Evolutionary conservation across 805 yeast species (phyloP), one percentile per base, ranked within the genome.

Genomic region (Cyberlindnera nakhonratchasimensis): DNA sequence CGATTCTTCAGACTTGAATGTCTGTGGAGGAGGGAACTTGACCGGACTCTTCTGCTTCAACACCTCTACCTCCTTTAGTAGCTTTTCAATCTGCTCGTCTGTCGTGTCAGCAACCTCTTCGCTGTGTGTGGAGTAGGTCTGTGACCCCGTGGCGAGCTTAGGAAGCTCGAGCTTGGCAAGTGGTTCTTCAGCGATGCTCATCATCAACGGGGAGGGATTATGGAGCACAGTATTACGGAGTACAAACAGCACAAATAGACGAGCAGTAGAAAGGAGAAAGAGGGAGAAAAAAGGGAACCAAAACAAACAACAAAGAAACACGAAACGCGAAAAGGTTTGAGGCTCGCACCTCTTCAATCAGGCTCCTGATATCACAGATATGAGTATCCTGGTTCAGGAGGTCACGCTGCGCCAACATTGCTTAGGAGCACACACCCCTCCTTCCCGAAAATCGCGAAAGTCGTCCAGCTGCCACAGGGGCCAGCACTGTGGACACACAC

Each of bases 31-130:
- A 40, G 41, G 34, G 29, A 42, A 12, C 32, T 44, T 44, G 7
- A 33, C 41, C 2, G 57, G 56, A 24, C 53, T 50, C 12, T 48
- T 31, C 17, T 46, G 45, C 47, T 50, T 57, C 11, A 57, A 37
- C 24, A 45, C 47, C 23, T 55, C 54, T 1, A 57, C 60, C 33
- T 58, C 61, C 28, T 51, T 52, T 20, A 58, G 32, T 3, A 58
- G 40, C n/a, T 48, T 50, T 9, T 58, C 61, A 19, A 58, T 57
- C 37, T 57, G 60, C 29, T 55, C 56, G 35, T 58, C 61, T 4
- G 50, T 46, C 4, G 50, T 48, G 44, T 48, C 46, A 2, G 17
- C 39, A 5, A 19, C 24, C 13, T 16, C 24, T 17, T 24, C 31
- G n/a, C n/a, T n/a, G n/a, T n/a, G n/a, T n/a, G n/a, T n/a, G n/a